phyloP scores from a whole-genome alignment of 2,329 filamentous ascomycete species.

The Penicillium thymicola region DNA sequence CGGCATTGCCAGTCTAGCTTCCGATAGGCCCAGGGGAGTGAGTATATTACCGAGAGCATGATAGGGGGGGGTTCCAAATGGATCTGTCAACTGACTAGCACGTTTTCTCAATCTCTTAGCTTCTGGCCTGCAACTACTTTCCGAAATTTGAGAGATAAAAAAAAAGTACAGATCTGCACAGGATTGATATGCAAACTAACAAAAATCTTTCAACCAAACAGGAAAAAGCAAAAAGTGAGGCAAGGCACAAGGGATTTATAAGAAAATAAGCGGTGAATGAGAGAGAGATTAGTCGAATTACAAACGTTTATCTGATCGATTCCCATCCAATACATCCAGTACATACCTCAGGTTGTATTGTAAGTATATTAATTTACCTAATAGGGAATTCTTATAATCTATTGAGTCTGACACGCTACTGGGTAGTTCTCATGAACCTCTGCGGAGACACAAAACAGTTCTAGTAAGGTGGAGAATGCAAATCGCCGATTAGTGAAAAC shows the following conservation, averaged over 20 bases:
- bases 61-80: conserved; percentile 4
- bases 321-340: background rate
- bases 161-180: conserved; percentile 8
- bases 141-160: background rate
- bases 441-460: conserved; percentile 2
- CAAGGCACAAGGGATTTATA: background rate
- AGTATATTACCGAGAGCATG: background rate
- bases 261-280: conserved; percentile 25
- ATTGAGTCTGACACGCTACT: background rate
- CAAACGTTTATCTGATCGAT: conserved; percentile 22
- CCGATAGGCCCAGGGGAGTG: background rate
- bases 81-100: conserved; percentile 18
- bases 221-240: conserved; percentile 9
- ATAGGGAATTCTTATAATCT: background rate
- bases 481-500: conserved; percentile 24
- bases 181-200: conserved; percentile 3
- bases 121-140: background rate
- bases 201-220: conserved; percentile 4
- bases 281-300: conserved; percentile 6
- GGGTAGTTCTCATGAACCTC: conserved; percentile 6
- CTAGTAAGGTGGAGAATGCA: conserved; percentile 19
- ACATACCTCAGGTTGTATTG: background rate
- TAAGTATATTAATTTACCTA: background rate
- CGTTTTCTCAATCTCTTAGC: background rate
- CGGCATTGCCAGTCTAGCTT: background rate